Percentiles rank a stretch among this genome's conserved stretches.
Evolutionary conservation across 169 alveolate species (phyloP).

Genomic region (Besnoitia besnoiti): DNA sequence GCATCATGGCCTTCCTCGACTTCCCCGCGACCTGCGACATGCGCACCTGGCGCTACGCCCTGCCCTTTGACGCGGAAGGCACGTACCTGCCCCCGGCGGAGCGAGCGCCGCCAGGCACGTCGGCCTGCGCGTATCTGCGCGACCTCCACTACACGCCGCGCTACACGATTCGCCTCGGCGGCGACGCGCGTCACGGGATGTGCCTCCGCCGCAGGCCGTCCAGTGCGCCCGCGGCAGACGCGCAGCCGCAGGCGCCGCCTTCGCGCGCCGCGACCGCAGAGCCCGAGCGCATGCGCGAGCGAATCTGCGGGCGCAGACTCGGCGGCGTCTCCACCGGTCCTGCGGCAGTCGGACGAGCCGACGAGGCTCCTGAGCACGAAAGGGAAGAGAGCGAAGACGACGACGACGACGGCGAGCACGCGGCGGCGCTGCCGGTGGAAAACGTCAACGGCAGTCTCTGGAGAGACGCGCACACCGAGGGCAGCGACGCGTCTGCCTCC

Average conservation of each 20-base stretch:
- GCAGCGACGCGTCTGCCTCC: too few species aligned
- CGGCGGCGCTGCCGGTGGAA: background rate
- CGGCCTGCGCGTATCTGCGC: background rate
- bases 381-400: background rate
- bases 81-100: background rate
- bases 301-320: background rate
- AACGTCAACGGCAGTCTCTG: background rate
- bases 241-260: background rate
- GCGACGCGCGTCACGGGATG: background rate
- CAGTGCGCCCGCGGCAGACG: background rate
- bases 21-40: constrained; percentile 28
- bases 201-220: background rate
- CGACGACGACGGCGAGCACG: background rate
- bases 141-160: background rate
- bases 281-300: background rate
- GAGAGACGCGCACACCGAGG: background rate
- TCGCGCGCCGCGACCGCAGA: background rate
- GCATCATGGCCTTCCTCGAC: constrained; percentile 35
- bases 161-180: constrained; percentile 12
- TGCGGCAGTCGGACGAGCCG: background rate
- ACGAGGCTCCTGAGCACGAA: background rate
- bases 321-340: too few species aligned
- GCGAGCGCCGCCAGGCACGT: background rate
- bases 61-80: constrained; percentile 31
- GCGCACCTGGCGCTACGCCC: constrained; percentile 18